Conservation (phyloP, 805 yeast genomes). For the Saccharomycopsis selenospora region DNA sequence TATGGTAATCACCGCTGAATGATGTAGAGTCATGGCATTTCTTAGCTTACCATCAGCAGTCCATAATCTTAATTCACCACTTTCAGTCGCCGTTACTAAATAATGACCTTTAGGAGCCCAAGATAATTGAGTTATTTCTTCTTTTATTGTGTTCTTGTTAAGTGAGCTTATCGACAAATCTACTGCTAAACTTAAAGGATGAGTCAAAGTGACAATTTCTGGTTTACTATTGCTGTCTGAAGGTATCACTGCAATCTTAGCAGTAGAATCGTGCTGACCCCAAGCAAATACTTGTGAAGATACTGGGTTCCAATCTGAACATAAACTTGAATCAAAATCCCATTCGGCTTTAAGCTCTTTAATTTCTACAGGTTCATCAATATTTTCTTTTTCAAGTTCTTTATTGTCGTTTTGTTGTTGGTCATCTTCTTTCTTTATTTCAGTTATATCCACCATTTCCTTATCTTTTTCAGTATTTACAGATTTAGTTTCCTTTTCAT, state of each 20-base stretch:
- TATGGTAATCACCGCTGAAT: slow-evolving; percentile 46
- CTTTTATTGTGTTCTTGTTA: slow-evolving; percentile 24
- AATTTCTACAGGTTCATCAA: slow-evolving; percentile 12
- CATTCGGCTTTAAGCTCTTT: slow-evolving; percentile 34
- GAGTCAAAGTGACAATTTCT: slow-evolving; percentile 27
- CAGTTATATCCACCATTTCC: not conserved
- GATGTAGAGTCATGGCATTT: slow-evolving; percentile 47
- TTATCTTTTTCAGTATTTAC: not conserved
- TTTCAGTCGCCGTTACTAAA: slow-evolving; percentile 55
- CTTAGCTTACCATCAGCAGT: slow-evolving; percentile 58
- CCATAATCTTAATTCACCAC: slow-evolving; percentile 80
- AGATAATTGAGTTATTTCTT: slow-evolving; percentile 32
- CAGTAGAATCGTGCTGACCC: slow-evolving; percentile 45
- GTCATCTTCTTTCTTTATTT: not conserved
- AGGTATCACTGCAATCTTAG: slow-evolving; percentile 36
- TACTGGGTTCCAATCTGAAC: slow-evolving; percentile 52
- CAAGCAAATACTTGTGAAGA: slow-evolving; percentile 41
- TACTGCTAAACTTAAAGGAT: slow-evolving; percentile 28
- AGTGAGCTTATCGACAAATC: slow-evolving; percentile 7
- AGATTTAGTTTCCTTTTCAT: slow-evolving; percentile 8
- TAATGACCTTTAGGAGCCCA: slow-evolving; percentile 67
- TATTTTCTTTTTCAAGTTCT: not conserved
- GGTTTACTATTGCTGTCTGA: slow-evolving; percentile 25
- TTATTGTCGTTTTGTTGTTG: not conserved
- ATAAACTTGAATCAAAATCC: slow-evolving; percentile 37